Percentiles rank a stretch among this genome's conserved stretches.
phyloP scores from a whole-genome alignment of 331 rosid species.

The Acacia pycnantha region DNA sequence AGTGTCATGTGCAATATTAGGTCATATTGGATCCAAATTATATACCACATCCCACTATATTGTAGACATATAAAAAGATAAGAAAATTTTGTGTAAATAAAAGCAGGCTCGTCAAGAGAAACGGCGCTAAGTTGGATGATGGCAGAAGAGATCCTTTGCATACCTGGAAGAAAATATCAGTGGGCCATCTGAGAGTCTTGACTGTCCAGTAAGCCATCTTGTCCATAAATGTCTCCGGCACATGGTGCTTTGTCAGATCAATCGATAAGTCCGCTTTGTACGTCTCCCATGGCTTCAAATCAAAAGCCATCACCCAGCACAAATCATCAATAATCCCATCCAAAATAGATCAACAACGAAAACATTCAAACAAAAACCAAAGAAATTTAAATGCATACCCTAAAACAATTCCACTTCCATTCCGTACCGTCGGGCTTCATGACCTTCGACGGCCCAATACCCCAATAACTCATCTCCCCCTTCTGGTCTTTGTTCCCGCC shows the following conservation, averaged over 20 bases:
- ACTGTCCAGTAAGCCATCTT: constrained; percentile 82
- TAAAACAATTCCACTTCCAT: constrained; percentile 87
- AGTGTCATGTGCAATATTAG: background rate
- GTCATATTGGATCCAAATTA: background rate
- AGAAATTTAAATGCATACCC: constrained; percentile 35
- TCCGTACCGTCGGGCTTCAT: constrained; percentile 66
- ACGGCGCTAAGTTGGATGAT: background rate
- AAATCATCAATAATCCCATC: background rate
- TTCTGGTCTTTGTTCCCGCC: constrained; percentile 35
- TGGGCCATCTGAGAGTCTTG: constrained; percentile 62
- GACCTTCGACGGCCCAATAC: constrained; percentile 43
- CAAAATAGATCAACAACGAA: background rate
- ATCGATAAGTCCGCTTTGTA: constrained; percentile 64
- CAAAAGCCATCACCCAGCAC: background rate
- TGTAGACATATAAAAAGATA: background rate
- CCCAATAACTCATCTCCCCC: constrained; percentile 65
- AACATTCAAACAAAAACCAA: background rate
- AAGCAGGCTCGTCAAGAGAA: background rate
- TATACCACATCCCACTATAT: background rate
- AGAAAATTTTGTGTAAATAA: background rate
- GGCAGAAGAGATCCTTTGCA: background rate
- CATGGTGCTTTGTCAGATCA: constrained; percentile 77
- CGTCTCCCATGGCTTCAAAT: constrained; percentile 84
- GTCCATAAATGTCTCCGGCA: constrained; percentile 55
- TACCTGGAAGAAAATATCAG: constrained; percentile 86